These are phyloP conservation scores for Petrea volubilis DNA, from an alignment of 257 asterid species.

Conservation along the genomic window DNA sequence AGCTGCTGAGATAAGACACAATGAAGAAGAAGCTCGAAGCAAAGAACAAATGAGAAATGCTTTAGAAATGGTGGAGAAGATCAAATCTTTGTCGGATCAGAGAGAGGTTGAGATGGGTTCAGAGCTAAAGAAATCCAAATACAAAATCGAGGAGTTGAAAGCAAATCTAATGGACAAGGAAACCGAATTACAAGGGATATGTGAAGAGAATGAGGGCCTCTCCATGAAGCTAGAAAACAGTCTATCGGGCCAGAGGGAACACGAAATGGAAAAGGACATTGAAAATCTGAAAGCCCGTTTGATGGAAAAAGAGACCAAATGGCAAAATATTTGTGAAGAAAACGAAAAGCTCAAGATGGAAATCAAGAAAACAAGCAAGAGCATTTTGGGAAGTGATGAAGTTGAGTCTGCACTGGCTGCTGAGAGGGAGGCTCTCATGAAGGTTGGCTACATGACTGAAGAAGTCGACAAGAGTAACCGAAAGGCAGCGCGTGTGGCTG, in stretches of 20 bases:
- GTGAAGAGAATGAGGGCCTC: conserved; percentile 79
- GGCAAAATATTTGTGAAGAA: conserved; percentile 45
- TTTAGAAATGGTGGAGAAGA: conserved; percentile 50
- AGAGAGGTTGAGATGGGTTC: conserved; percentile 60
- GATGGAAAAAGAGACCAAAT: conserved; percentile 52
- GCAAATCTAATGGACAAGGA: conserved; percentile 91
- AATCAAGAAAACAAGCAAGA: conserved; percentile 31
- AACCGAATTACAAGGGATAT: conserved; percentile 79
- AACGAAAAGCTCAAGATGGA: conserved; percentile 54
- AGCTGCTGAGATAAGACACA: conserved; percentile 60
- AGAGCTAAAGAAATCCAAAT: conserved; percentile 41
- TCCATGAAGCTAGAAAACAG: conserved; percentile 40
- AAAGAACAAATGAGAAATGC: conserved; percentile 47
- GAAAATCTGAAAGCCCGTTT: conserved; percentile 48
- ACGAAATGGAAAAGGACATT: conserved; percentile 50
- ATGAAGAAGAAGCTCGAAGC: conserved; percentile 54
- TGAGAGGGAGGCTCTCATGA: conserved; percentile 67
- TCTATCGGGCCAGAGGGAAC: conserved; percentile 33
- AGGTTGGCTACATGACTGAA: conserved; percentile 51
- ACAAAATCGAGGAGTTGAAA: conserved; percentile 72
- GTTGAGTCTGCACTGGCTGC: conserved; percentile 55
- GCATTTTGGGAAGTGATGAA: conserved; percentile 25
- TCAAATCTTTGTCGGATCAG: conserved; percentile 43
- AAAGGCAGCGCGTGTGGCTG: conserved; percentile 46
- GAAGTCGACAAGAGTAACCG: conserved; percentile 67